Evolutionary conservation across 2,329 filamentous ascomycete genomes (phyloP).

Genomic region (Bisporella sp.): DNA sequence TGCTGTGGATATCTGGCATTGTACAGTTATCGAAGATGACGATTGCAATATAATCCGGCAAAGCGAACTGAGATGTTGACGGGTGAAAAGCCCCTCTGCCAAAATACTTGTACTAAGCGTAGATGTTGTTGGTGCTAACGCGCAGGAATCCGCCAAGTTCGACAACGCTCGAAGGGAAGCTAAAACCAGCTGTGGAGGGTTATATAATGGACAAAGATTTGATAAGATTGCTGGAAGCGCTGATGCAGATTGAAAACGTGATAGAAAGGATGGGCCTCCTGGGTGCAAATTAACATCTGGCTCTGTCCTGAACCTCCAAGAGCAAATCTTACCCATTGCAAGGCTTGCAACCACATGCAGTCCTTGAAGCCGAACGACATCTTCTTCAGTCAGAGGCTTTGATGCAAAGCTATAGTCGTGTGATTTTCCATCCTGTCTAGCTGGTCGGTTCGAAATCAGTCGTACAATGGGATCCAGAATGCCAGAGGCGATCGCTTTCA

Average conservation of each 20-base stretch:
- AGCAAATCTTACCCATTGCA: conserved; percentile 59
- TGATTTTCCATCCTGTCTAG: conserved; percentile 41
- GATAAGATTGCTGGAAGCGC: conserved; percentile 64
- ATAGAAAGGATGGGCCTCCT: conserved; percentile 77
- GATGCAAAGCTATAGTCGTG: conserved; percentile 34
- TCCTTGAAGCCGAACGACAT: conserved; percentile 68
- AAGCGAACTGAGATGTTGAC: conserved; percentile 54
- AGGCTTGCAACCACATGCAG: conserved; percentile 79
- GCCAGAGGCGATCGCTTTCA: conserved; percentile 66
- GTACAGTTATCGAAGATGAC: conserved; percentile 42
- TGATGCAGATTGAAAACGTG: conserved; percentile 62
- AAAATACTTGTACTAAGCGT: conserved; percentile 44
- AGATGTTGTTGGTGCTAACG: conserved; percentile 44
- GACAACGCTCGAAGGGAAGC: conserved; percentile 69
- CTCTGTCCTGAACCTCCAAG: not conserved
- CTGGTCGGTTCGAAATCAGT: conserved; percentile 36
- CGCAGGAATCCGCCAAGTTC: conserved; percentile 60
- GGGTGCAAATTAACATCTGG: conserved; percentile 10
- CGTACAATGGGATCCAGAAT: conserved; percentile 55
- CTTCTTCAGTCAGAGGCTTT: conserved; percentile 48
- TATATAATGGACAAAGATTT: conserved; percentile 58
- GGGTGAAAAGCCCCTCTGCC: conserved; percentile 58
- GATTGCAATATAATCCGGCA: conserved; percentile 57
- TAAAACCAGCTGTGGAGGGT: conserved; percentile 59
- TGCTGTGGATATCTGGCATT: conserved; percentile 56